Conservation (phyloP, 805 yeast species). For the Saccharomycopsis malanga region DNA sequence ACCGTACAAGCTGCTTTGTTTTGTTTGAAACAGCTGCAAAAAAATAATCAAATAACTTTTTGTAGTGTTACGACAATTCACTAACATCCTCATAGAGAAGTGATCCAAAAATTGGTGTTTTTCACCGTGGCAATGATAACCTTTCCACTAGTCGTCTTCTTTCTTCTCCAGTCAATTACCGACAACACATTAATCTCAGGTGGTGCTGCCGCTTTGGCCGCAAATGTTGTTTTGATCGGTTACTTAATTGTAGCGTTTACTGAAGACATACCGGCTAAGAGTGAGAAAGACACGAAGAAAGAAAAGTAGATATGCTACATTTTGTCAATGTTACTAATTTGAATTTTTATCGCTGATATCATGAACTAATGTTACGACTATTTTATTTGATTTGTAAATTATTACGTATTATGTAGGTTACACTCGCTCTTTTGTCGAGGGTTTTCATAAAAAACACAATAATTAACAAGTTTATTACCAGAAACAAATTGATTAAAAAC, state of each 20-base stretch:
- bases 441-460: too few species aligned
- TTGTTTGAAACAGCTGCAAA: too few species aligned
- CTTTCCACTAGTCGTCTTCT: conserved; percentile 59
- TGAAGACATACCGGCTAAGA: conserved; percentile 44
- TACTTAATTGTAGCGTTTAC: conserved; percentile 69
- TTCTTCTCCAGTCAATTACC: conserved; percentile 27
- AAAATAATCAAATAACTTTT: too few species aligned
- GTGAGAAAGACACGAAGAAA: conserved; percentile 31
- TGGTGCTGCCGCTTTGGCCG: conserved; percentile 71
- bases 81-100: too few species aligned
- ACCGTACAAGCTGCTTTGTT: too few species aligned
- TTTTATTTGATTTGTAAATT: too few species aligned
- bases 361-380: too few species aligned
- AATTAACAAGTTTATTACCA: not conserved
- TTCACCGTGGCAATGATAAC: conserved; percentile 74
- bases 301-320: conserved; percentile 24
- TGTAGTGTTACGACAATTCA: too few species aligned
- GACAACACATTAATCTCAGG: conserved; percentile 63
- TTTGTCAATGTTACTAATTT: not conserved
- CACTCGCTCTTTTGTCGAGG: too few species aligned
- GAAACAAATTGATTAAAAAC: not conserved
- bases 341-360: too few species aligned
- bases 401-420: too few species aligned
- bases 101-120: conserved; percentile 58
- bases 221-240: conserved; percentile 66